Evolutionary conservation across 805 yeast species (phyloP).

Genomic region (Candida suzukii): DNA sequence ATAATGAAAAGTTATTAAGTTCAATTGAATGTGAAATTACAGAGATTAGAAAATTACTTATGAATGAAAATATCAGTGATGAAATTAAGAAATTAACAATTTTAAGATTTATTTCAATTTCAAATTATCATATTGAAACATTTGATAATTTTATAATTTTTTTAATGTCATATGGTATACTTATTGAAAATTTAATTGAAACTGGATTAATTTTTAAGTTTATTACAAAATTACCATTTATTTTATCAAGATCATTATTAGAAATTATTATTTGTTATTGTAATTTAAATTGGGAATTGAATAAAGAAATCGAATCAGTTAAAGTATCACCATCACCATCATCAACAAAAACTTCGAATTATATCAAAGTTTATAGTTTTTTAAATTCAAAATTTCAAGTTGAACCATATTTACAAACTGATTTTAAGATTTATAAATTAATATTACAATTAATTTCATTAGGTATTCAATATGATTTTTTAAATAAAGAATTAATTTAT

Average conservation of each 20-base stretch:
- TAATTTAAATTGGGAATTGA: constrained; percentile 37
- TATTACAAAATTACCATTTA: constrained; percentile 17
- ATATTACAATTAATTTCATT: constrained; percentile 7
- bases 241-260: constrained; percentile 24
- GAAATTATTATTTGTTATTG: constrained; percentile 39
- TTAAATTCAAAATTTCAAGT: constrained; percentile 23
- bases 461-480: constrained; percentile 13
- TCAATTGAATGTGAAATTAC: constrained; percentile 14
- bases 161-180: constrained; percentile 28
- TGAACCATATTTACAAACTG: constrained; percentile 14
- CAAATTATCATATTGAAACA: constrained; percentile 22
- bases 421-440: constrained; percentile 14
- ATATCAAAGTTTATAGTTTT: background rate
- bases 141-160: constrained; percentile 31
- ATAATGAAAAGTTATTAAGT: constrained; percentile 4
- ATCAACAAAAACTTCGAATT: constrained; percentile 16
- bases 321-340: constrained; percentile 6
- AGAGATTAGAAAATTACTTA: constrained; percentile 12
- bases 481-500: constrained; percentile 17
- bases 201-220: constrained; percentile 28
- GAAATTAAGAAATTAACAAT: constrained; percentile 18
- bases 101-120: constrained; percentile 26
- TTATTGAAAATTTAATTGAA: constrained; percentile 34
- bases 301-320: background rate
- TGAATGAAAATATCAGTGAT: constrained; percentile 3